A percentile compares a stretch with the other conserved stretches of the same genome.
phyloP scores from a whole-genome alignment of 768 basidiomycete genomes.

The Xerocomus potaroensis region DNA sequence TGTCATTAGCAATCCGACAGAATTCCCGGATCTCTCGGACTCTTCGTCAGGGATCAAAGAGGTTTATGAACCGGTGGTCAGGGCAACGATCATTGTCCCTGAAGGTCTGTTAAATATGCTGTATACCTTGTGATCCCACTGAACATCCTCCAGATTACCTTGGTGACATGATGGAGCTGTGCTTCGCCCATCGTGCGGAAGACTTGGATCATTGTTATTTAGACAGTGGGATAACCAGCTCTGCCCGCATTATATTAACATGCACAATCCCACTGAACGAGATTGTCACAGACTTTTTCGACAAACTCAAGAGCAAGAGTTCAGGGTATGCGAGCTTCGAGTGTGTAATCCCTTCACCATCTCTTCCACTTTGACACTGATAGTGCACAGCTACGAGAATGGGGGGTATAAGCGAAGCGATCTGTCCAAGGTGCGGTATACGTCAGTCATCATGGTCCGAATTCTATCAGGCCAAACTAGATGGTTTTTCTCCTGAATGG shows the following conservation, averaged over 20 bases:
- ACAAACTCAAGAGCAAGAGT: conserved; percentile 88
- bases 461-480: conserved; percentile 35
- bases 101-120: conserved; percentile 53
- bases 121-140: background rate
- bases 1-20: conserved; percentile 86
- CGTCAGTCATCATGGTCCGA: background rate
- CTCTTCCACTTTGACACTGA: conserved; percentile 1
- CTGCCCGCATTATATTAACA: conserved; percentile 70
- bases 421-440: conserved; percentile 64
- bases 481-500: conserved; percentile 89
- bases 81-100: conserved; percentile 91
- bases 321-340: conserved; percentile 92
- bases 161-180: conserved; percentile 95
- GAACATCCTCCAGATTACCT: conserved; percentile 62
- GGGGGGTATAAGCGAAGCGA: conserved; percentile 82
- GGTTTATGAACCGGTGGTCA: conserved; percentile 90
- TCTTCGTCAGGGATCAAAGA: conserved; percentile 55
- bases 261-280: conserved; percentile 87
- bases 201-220: conserved; percentile 83
- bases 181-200: conserved; percentile 78
- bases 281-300: conserved; percentile 94
- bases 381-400: conserved; percentile 76
- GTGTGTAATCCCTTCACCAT: conserved; percentile 40
- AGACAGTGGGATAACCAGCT: conserved; percentile 42
- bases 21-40: conserved; percentile 86